phyloP scores from a whole-genome alignment of 2,329 filamentous ascomycete genomes.

The Rosellinia necatrix region DNA sequence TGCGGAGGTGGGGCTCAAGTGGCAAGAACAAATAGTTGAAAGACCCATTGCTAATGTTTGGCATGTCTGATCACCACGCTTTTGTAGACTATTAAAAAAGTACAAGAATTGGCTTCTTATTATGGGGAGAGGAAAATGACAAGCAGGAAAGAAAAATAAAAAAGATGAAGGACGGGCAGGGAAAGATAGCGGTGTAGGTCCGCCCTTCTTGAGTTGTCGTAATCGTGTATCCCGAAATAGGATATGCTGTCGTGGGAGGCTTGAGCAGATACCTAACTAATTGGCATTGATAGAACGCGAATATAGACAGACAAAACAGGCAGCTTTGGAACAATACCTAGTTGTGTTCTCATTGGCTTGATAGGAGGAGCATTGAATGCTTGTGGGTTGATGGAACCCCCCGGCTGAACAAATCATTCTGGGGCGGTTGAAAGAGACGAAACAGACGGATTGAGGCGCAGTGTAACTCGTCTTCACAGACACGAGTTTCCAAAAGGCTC shows the following conservation, averaged over 20 bases:
- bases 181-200: too few species aligned
- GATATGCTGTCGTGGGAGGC: not conserved
- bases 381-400: not conserved
- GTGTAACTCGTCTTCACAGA: not conserved
- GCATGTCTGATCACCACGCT: constrained; percentile 1
- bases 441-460: constrained; percentile 25
- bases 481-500: constrained; percentile 4
- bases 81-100: not conserved
- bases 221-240: too few species aligned
- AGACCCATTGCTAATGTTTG: constrained; percentile 4
- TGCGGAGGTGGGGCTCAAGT: too few species aligned
- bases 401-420: not conserved
- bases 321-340: too few species aligned
- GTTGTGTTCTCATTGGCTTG: too few species aligned
- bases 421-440: constrained; percentile 13
- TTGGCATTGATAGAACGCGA: too few species aligned
- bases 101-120: too few species aligned
- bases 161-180: not conserved
- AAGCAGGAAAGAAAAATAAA: not conserved
- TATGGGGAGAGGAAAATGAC: too few species aligned
- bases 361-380: not conserved
- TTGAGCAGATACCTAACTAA: too few species aligned
- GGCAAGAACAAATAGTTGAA: not conserved
- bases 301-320: too few species aligned
- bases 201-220: too few species aligned